Evolutionary conservation across 1,284 basidiomycete genomes (phyloP).

Genomic region (Marasmius tenuissimus): DNA sequence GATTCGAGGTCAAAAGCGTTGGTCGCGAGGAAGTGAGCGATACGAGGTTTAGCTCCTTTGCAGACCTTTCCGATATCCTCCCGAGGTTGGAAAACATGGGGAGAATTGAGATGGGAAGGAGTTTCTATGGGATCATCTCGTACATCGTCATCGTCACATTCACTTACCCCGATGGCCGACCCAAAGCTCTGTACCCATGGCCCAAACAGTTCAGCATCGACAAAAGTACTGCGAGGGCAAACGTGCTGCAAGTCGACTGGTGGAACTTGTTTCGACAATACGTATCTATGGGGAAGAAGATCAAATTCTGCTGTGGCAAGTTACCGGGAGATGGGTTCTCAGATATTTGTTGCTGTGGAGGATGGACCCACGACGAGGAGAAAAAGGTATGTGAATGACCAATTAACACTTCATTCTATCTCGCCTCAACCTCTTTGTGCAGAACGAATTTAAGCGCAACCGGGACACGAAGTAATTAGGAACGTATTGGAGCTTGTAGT

Average conservation of each 20-base stretch:
- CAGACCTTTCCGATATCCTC: background rate
- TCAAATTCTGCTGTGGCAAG: constrained; percentile 16
- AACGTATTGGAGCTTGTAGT: no score
- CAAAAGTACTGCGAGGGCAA: constrained; percentile 1
- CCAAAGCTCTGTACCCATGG: background rate
- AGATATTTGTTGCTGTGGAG: constrained; percentile 18
- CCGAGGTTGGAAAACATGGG: background rate
- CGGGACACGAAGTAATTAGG: no score
- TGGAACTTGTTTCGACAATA: constrained; percentile 12
- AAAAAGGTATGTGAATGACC: background rate
- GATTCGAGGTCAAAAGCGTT: constrained; percentile 3
- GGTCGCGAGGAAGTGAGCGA: background rate
- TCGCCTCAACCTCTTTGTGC: no score
- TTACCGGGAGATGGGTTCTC: background rate
- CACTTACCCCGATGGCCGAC: background rate
- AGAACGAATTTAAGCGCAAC: no score
- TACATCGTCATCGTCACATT: background rate
- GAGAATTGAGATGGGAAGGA: constrained; percentile 5
- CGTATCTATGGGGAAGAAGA: constrained; percentile 8
- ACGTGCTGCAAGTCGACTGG: constrained; percentile 6
- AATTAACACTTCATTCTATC: no score
- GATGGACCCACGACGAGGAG: constrained; percentile 15
- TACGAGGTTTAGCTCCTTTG: background rate
- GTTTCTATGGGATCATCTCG: constrained; percentile 5
- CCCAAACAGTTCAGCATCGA: constrained; percentile 12